Percentiles rank a stretch among this genome's conserved stretches.
Conservation (phyloP, 2,329 filamentous ascomycete species). For the Aspergillus puulaauensis region DNA sequence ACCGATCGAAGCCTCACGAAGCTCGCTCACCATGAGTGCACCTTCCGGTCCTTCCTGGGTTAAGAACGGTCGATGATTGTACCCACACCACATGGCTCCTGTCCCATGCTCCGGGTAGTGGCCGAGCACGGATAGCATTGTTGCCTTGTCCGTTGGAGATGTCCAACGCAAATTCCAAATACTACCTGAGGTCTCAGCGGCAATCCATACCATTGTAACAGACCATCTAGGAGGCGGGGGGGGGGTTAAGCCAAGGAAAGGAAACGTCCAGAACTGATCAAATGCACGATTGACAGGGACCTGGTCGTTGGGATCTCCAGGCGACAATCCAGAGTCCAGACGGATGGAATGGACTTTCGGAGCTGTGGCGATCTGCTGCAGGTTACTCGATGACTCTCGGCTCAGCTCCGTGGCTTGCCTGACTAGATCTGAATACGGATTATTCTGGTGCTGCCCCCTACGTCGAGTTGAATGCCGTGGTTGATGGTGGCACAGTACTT, state of each 20-base stretch:
- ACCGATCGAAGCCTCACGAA: neutral
- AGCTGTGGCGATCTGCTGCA: constrained; percentile 18
- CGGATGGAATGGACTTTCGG: constrained; percentile 14
- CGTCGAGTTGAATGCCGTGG: neutral
- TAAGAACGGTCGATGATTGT: neutral
- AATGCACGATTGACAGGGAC: constrained; percentile 17
- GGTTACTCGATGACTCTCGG: constrained; percentile 5
- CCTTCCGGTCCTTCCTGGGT: neutral
- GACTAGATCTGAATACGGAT: neutral
- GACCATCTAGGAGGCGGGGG: neutral
- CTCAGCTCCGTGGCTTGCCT: constrained; percentile 6
- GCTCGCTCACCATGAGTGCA: neutral
- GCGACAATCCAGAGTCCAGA: constrained; percentile 17
- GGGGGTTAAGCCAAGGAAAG: constrained; percentile 6
- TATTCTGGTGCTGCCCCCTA: neutral
- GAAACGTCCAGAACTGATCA: constrained; percentile 19
- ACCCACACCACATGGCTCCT: constrained; percentile 8
- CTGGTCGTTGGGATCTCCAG: constrained; percentile 22
- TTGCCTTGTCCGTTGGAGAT: constrained; percentile 14
- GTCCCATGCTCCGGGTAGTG: constrained; percentile 7
- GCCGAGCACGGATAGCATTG: constrained; percentile 5
- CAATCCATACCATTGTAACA: neutral
- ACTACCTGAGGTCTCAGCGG: neutral
- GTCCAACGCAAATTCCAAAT: constrained; percentile 21
- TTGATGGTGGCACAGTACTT: neutral